phyloP scores from a whole-genome alignment of 768 basidiomycete species.

The Tricholoma saponaceum region DNA sequence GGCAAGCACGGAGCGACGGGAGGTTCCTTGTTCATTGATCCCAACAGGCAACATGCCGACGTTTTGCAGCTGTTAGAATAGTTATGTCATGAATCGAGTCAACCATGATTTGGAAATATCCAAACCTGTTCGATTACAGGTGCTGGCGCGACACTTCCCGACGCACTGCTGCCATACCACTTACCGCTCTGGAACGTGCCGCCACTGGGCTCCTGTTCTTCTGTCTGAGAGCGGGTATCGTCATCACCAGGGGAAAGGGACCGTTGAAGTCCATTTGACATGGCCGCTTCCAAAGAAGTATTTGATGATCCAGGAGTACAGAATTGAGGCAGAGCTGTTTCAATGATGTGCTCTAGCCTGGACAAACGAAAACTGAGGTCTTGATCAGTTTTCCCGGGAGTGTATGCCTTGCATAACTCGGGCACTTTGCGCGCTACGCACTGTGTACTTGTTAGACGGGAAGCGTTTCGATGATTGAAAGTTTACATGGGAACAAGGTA shows the following conservation, averaged over 20 bases:
- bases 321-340: conserved; percentile 74
- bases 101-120: neutral
- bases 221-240: conserved; percentile 66
- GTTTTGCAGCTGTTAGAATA: conserved; percentile 22
- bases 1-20: conserved; percentile 7
- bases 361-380: conserved; percentile 72
- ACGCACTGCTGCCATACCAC: conserved; percentile 83
- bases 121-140: conserved; percentile 76
- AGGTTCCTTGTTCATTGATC: conserved; percentile 5
- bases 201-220: conserved; percentile 72
- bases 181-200: conserved; percentile 80
- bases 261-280: conserved; percentile 32
- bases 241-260: conserved; percentile 58
- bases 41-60: conserved; percentile 14
- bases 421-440: conserved; percentile 85
- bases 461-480: conserved; percentile 7
- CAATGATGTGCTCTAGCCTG: conserved; percentile 78
- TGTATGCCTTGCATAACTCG: conserved; percentile 84
- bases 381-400: conserved; percentile 82
- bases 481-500: conserved; percentile 80
- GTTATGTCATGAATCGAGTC: neutral
- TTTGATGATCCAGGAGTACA: conserved; percentile 40
- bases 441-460: conserved; percentile 30
- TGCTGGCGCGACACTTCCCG: conserved; percentile 77
- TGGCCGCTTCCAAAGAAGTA: conserved; percentile 25